Conservation (phyloP, 768 basidiomycete genomes). For the Bullera alba region DNA sequence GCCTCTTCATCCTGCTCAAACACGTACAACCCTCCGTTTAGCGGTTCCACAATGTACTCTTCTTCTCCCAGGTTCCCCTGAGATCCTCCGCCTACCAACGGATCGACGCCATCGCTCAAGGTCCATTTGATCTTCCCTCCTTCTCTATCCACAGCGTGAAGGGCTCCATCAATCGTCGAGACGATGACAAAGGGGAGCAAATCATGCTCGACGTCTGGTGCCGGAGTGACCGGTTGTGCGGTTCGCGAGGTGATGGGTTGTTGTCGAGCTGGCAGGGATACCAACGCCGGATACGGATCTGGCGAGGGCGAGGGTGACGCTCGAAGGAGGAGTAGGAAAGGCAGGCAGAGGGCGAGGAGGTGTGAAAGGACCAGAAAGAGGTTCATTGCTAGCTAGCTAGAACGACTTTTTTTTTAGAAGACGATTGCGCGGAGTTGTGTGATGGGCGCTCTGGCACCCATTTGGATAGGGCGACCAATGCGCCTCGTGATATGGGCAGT, state of each 20-base stretch:
- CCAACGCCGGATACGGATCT: conserved; percentile 29
- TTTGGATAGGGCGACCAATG: too few relatives aligned
- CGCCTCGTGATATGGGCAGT: too few relatives aligned
- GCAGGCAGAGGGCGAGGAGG: conserved; percentile 17
- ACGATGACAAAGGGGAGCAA: conserved; percentile 78
- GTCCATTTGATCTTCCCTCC: conserved; percentile 82
- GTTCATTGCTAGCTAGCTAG: too few relatives aligned
- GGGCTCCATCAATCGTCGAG: conserved; percentile 86
- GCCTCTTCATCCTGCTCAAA: conserved; percentile 48
- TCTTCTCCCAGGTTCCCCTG: conserved; percentile 51
- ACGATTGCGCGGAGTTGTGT: too few relatives aligned
- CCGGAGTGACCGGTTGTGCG: neutral
- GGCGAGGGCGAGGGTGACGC: conserved; percentile 11
- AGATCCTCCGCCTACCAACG: conserved; percentile 19
- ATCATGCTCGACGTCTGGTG: conserved; percentile 51
- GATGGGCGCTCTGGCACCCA: too few relatives aligned
- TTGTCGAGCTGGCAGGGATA: conserved; percentile 20
- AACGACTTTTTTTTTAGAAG: too few relatives aligned
- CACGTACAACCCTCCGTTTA: conserved; percentile 87
- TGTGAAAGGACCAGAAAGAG: conserved; percentile 10
- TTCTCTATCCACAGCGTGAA: conserved; percentile 85
- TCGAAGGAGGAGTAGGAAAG: conserved; percentile 14
- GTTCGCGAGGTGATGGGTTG: neutral
- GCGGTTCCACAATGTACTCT: conserved; percentile 88
- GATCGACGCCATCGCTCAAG: conserved; percentile 55